Evolutionary conservation across 75 land plant species (phyloP).

Genomic region (Picea sitchensis): DNA sequence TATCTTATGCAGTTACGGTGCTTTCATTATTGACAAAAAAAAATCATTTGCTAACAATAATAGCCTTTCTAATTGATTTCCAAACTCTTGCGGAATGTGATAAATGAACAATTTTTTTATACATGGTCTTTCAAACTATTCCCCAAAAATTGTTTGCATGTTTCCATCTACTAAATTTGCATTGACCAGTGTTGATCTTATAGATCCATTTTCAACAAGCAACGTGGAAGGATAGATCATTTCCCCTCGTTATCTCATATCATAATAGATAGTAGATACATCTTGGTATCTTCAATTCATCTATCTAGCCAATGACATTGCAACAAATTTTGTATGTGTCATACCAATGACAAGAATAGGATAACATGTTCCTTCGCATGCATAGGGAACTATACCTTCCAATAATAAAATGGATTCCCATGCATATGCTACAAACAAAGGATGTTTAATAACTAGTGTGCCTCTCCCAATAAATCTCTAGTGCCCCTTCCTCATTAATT

Average conservation of each 20-base stretch:
- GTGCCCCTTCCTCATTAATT: no score
- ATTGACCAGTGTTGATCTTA: constrained; percentile 17
- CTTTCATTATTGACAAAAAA: constrained; percentile 92
- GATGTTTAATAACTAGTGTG: no score
- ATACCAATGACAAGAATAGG: constrained; percentile 2
- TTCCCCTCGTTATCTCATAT: constrained; percentile 57
- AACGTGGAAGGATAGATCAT: constrained; percentile 40
- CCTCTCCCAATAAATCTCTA: no score
- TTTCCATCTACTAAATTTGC: constrained; percentile 34
- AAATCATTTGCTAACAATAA: constrained; percentile 95
- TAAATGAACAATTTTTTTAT: constrained; percentile 90
- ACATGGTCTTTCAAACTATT: constrained; percentile 91
- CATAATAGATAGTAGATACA: constrained; percentile 53
- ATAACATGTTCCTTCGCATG: no score
- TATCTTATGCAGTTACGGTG: constrained; percentile 71
- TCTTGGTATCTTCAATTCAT: constrained; percentile 42
- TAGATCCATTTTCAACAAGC: constrained; percentile 32
- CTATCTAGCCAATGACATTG: constrained; percentile 37
- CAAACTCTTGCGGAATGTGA: constrained; percentile 94
- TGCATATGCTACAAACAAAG: no score
- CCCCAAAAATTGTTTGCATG: constrained; percentile 39
- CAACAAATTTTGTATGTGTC: constrained; percentile 6
- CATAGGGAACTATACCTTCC: no score
- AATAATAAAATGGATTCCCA: no score
- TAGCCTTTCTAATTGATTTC: constrained; percentile 90